Base-by-base conservation (phyloP, 2,329 filamentous ascomycete genomes). In the Fonsecaea pugnacius region DNA sequence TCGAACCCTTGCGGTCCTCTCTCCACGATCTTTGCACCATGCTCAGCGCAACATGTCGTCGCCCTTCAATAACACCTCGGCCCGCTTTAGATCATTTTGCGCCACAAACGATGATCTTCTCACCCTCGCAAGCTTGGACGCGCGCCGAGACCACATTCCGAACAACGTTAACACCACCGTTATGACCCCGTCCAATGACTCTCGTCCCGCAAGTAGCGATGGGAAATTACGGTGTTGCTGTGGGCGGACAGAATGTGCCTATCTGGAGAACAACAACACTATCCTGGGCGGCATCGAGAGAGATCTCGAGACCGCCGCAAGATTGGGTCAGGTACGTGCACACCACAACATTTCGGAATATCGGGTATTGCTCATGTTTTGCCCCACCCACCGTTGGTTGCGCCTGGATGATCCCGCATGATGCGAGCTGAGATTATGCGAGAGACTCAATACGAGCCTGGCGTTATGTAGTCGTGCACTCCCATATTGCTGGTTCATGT, bases 271-370 rank as follows among this genome's bases (percentile, higher is more conserved):
- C 78, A 97, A 94, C 78, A 89, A 88, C 76, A 83, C 85, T 52
- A 83, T 92, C 67, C 83, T 98, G 53, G 88, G 91, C 71, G 89
- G 86, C 66, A 84, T 98, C 69, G 94, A 98, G 78, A 90, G 89
- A 72, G 91, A 97, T 79, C 90, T 97, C 60, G 88, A 89, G 72
- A 91, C 87, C 58, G 95, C 95, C 46, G 95, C 92, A 55, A 85
- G 90, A 75, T 85, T 97, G 72, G 95, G 95, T 70, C 91, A 97
- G 90, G 94, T 97, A 89, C 75, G 91, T 86, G 69, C 65, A 67
- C 68, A 67, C 68, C 46, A 30, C 50, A 14, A 59, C 46, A 38
- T 59, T 8, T 38, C 46, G 33, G 57, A 24, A 35, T 27, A 18
- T 60, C 59, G 30, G 36, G 33, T 14, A 18, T 46, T 48, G 38